These are phyloP conservation scores for Russula olivacea DNA, from an alignment of 768 basidiomycete species.

Conservation along the genomic window DNA sequence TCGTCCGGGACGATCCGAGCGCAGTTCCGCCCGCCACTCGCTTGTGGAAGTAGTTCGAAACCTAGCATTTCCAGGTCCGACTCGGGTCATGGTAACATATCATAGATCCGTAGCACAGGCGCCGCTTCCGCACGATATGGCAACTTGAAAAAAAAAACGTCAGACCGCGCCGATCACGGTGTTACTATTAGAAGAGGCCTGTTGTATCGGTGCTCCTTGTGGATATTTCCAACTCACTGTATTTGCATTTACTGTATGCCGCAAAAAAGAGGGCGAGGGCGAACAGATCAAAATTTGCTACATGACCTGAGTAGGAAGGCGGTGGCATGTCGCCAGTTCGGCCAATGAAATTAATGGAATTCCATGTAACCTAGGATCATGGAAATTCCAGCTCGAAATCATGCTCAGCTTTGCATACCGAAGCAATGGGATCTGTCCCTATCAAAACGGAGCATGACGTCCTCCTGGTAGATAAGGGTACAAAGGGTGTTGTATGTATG, in stretches of 20 bases:
- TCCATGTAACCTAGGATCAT: too few species aligned
- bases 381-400: neutral
- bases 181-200: neutral
- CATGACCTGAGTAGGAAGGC: neutral
- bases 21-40: too few species aligned
- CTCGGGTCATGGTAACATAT: too few species aligned
- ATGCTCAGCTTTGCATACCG: neutral
- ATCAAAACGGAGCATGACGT: neutral
- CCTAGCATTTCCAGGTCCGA: too few species aligned
- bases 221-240: neutral
- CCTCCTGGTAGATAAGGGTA: neutral
- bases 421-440: neutral
- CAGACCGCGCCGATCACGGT: too few species aligned
- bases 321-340: neutral
- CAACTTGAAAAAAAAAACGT: neutral
- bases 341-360: too few species aligned
- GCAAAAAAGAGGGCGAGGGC: neutral
- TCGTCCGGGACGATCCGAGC: too few species aligned
- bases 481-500: neutral
- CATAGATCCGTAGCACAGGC: too few species aligned
- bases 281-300: neutral
- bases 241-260: neutral
- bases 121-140: neutral
- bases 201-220: neutral
- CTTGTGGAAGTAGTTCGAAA: too few species aligned